phyloP scores from a whole-genome alignment of 2,329 filamentous ascomycete genomes.

The Microascus cirrosus region DNA sequence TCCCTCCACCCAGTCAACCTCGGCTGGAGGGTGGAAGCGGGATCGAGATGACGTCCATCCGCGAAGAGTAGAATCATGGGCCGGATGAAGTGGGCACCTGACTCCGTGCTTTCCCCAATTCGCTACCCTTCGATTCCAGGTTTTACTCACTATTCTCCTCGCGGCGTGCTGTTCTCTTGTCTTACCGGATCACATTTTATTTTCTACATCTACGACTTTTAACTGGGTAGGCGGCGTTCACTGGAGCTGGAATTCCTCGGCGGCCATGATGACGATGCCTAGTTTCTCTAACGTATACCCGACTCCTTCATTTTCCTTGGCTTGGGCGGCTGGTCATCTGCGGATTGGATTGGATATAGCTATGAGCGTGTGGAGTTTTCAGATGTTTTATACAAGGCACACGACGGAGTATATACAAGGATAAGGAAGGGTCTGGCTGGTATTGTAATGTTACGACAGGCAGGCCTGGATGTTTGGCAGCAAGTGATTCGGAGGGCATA shows the following conservation, averaged over 20 bases:
- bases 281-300: neutral
- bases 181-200: neutral
- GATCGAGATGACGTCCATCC: constrained; percentile 2
- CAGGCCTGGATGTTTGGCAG: too few relatives aligned
- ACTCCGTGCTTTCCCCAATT: neutral
- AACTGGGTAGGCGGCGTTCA: neutral
- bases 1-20: constrained; percentile 2
- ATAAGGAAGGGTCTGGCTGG: too few relatives aligned
- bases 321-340: neutral
- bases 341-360: neutral
- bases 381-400: neutral
- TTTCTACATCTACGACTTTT: neutral
- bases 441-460: too few relatives aligned
- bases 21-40: constrained; percentile 2
- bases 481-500: too few relatives aligned
- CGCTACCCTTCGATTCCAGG: neutral
- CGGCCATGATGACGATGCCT: neutral
- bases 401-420: too few relatives aligned
- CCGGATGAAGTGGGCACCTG: neutral
- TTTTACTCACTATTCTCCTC: neutral
- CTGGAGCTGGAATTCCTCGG: neutral
- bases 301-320: neutral
- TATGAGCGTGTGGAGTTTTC: neutral
- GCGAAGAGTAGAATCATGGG: neutral
- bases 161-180: neutral